These are phyloP conservation scores for Austroboletus eburneus DNA, from an alignment of 768 basidiomycete species.

Conservation along the genomic window DNA sequence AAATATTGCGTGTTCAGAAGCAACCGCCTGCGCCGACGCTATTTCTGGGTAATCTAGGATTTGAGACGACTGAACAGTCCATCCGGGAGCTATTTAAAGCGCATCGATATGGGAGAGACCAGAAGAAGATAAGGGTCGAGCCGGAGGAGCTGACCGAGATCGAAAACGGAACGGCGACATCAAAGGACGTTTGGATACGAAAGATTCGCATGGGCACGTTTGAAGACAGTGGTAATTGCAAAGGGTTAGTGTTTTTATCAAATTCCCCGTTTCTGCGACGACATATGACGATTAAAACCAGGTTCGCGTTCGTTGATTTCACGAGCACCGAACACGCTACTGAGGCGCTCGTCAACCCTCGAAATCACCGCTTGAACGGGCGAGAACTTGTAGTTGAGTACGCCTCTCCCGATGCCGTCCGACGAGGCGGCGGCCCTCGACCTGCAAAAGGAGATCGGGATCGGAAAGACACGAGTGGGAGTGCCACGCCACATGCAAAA, in stretches of 20 bases:
- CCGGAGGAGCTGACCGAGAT: slow-evolving; percentile 18
- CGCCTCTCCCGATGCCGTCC: slow-evolving; percentile 84
- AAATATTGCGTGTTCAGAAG: slow-evolving; percentile 73
- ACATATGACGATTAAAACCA: slow-evolving; percentile 25
- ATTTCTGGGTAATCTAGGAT: slow-evolving; percentile 91
- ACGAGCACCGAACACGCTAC: slow-evolving; percentile 75
- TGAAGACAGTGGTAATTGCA: slow-evolving; percentile 91
- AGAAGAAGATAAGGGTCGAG: slow-evolving; percentile 31
- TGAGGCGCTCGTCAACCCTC: slow-evolving; percentile 71
- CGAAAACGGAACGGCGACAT: background rate
- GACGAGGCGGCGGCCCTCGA: slow-evolving; percentile 57
- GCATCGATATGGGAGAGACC: slow-evolving; percentile 39
- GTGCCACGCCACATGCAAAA: slow-evolving; percentile 4
- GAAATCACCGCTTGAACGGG: slow-evolving; percentile 81
- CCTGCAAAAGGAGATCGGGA: slow-evolving; percentile 22
- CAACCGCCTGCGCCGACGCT: slow-evolving; percentile 81
- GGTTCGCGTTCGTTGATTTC: slow-evolving; percentile 96
- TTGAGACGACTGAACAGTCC: slow-evolving; percentile 77
- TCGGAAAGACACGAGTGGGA: slow-evolving; percentile 4
- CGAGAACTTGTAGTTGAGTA: slow-evolving; percentile 85
- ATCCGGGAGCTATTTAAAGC: slow-evolving; percentile 72
- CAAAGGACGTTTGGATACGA: slow-evolving; percentile 54
- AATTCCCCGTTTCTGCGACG: background rate
- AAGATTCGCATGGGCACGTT: slow-evolving; percentile 94
- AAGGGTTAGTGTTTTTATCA: slow-evolving; percentile 65